Conservation (phyloP, 2,329 filamentous ascomycete genomes). For the Ustulina deusta region DNA sequence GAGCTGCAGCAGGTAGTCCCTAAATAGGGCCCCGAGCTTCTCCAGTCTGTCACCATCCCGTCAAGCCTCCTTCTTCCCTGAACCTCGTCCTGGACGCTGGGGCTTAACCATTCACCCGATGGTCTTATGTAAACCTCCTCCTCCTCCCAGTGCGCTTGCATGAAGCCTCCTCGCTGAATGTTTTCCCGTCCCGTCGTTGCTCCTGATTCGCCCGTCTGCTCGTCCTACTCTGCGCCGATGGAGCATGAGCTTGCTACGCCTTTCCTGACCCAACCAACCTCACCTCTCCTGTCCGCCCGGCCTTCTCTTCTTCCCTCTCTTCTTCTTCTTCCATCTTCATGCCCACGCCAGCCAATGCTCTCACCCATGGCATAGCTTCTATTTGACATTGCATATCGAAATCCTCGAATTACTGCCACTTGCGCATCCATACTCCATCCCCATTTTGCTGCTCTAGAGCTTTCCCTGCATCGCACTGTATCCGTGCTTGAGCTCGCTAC, state of each 20-base stretch:
- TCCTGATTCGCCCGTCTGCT: constrained; percentile 46
- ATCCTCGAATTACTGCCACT: constrained; percentile 18
- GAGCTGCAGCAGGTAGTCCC: neutral
- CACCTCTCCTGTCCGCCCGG: constrained; percentile 43
- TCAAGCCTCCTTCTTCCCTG: constrained; percentile 30
- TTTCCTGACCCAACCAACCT: constrained; percentile 44
- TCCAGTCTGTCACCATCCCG: constrained; percentile 30
- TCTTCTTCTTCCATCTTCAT: constrained; percentile 28
- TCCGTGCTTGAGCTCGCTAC: constrained; percentile 35
- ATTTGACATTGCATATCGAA: constrained; percentile 13
- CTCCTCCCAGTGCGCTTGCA: constrained; percentile 11
- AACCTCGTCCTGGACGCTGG: constrained; percentile 22
- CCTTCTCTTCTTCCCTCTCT: constrained; percentile 30
- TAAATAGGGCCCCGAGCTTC: constrained; percentile 9
- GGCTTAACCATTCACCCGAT: constrained; percentile 33
- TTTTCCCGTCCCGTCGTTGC: constrained; percentile 47
- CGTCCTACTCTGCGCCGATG: constrained; percentile 46
- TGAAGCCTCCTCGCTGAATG: constrained; percentile 38
- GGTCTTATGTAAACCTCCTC: constrained; percentile 38
- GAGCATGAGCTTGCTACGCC: constrained; percentile 41
- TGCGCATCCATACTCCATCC: constrained; percentile 26
- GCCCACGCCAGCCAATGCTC: constrained; percentile 17
- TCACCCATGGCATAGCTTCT: constrained; percentile 16
- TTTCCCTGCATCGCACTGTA: constrained; percentile 41
- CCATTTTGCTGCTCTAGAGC: constrained; percentile 27